A percentile compares a stretch with the other conserved stretches of the same genome.
phyloP scores from a whole-genome alignment of 1,284 basidiomycete genomes.

The Rhodotorula mucilaginosa region DNA sequence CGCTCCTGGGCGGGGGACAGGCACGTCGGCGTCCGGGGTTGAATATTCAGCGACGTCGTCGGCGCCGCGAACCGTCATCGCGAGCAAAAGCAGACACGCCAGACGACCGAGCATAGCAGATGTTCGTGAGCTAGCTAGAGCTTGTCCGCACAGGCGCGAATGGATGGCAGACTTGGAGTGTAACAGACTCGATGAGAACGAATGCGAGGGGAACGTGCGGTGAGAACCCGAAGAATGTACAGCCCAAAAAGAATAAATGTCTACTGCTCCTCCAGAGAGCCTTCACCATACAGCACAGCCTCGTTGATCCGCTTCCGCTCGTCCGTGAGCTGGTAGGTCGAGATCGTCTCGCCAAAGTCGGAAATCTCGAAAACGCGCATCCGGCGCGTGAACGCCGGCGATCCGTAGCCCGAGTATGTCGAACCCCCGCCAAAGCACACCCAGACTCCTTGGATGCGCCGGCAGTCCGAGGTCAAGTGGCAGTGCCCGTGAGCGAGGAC shows the following conservation, averaged over 20 bases:
- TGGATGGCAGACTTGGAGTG: no score
- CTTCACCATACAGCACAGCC: constrained; percentile 27
- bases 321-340: constrained; percentile 83
- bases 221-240: not conserved
- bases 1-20: not conserved
- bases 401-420: constrained; percentile 79
- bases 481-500: constrained; percentile 57
- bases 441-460: constrained; percentile 80
- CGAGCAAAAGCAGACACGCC: not conserved
- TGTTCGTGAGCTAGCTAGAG: no score
- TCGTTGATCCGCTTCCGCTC: constrained; percentile 67
- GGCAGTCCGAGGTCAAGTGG: constrained; percentile 64
- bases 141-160: no score
- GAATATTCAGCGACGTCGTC: not conserved
- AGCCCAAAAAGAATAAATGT: not conserved
- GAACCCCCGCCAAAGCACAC: constrained; percentile 92
- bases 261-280: constrained; percentile 27
- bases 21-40: no score
- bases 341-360: constrained; percentile 82
- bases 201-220: no score
- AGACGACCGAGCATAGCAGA: not conserved
- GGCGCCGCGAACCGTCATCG: not conserved
- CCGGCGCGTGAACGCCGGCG: constrained; percentile 78
- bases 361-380: constrained; percentile 81
- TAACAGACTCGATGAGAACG: not conserved